Conservation (phyloP, 192 early-diverging fungal genomes). For the Coemansia sp. region DNA sequence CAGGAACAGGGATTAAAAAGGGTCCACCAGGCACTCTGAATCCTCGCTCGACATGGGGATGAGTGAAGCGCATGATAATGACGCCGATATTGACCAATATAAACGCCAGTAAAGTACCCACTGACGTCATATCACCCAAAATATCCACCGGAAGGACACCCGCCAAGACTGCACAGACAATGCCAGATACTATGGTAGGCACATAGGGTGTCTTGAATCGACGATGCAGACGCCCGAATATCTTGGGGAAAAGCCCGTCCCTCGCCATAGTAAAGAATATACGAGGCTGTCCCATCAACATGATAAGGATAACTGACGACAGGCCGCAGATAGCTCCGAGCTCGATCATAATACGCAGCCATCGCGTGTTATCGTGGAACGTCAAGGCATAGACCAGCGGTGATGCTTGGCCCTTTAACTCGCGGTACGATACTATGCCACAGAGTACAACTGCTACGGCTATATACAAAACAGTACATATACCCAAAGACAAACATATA, state of each 20-base stretch:
- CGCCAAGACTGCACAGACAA: constrained; percentile 66
- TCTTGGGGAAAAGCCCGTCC: constrained; percentile 79
- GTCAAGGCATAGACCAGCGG: constrained; percentile 60
- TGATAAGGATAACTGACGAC: constrained; percentile 75
- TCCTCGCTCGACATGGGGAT: constrained; percentile 67
- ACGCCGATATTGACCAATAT: constrained; percentile 80
- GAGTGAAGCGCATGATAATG: constrained; percentile 73
- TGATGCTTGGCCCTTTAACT: constrained; percentile 52
- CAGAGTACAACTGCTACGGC: constrained; percentile 69
- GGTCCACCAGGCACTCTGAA: constrained; percentile 75
- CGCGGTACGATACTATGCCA: constrained; percentile 68
- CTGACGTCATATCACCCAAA: constrained; percentile 81
- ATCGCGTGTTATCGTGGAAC: constrained; percentile 53
- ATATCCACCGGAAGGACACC: constrained; percentile 82
- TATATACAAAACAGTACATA: constrained; percentile 83
- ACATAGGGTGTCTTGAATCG: constrained; percentile 76
- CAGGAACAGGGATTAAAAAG: constrained; percentile 66
- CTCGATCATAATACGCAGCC: constrained; percentile 79
- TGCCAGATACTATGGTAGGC: constrained; percentile 68
- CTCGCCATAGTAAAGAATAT: constrained; percentile 87
- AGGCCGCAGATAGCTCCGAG: constrained; percentile 80
- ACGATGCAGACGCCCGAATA: constrained; percentile 73
- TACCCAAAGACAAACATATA: constrained; percentile 76
- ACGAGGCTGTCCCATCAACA: constrained; percentile 83
- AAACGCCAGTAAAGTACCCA: constrained; percentile 85